A percentile compares a stretch with the other conserved stretches of the same genome.
These are phyloP conservation scores for Postia placenta DNA, from an alignment of 768 basidiomycete genomes.

Conservation along the genomic window DNA sequence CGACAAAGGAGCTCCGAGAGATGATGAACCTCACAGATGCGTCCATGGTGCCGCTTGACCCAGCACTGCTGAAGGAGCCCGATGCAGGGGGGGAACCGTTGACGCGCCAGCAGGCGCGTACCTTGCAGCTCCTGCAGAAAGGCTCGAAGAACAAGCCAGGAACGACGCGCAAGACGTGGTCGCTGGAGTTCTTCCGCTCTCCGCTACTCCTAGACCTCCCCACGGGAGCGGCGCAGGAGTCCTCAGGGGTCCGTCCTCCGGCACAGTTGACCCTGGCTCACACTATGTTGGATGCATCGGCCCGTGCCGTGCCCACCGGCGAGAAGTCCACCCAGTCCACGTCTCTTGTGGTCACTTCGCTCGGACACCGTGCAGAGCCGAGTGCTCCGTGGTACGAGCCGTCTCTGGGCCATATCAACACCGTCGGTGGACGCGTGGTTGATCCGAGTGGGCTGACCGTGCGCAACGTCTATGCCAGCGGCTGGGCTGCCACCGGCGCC, in stretches of 20 bases:
- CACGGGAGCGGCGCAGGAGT: conserved; percentile 10
- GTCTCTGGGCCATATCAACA: conserved; percentile 48
- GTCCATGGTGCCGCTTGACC: conserved; percentile 57
- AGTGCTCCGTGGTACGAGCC: conserved; percentile 54
- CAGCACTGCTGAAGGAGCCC: conserved; percentile 34
- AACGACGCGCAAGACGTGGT: conserved; percentile 63
- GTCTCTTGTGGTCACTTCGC: conserved; percentile 78
- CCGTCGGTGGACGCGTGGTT: conserved; percentile 43
- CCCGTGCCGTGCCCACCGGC: conserved; percentile 50
- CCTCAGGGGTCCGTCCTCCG: conserved; percentile 19
- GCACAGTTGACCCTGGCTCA: conserved; percentile 50
- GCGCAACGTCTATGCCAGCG: conserved; percentile 79
- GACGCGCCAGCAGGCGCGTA: conserved; percentile 60
- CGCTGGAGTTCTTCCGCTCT: conserved; percentile 75
- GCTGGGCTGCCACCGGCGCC: conserved; percentile 91
- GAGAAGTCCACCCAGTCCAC: conserved; percentile 48
- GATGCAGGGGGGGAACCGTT: conserved; percentile 24
- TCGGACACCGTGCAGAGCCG: conserved; percentile 80
- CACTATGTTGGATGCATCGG: conserved; percentile 47
- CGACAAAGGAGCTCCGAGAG: conserved; percentile 90
- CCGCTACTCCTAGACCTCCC: conserved; percentile 44
- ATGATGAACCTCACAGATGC: conserved; percentile 58
- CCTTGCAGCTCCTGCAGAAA: conserved; percentile 58
- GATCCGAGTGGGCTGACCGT: conserved; percentile 29
- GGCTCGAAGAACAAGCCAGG: conserved; percentile 50